Conservation (phyloP, 106 monocot genomes). For the Platanthera zijinensis region DNA sequence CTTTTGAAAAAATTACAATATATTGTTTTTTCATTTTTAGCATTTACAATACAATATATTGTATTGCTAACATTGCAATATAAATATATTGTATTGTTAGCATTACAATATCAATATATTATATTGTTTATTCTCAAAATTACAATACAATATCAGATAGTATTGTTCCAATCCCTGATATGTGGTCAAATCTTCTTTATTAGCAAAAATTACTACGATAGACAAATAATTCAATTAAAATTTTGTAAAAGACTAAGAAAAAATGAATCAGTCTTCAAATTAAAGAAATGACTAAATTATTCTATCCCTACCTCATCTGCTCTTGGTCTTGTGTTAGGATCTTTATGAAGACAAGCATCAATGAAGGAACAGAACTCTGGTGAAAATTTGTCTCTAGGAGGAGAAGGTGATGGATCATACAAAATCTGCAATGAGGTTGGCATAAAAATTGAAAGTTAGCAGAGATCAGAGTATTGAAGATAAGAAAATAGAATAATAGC, state of each 20-base stretch:
- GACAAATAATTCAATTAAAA: not conserved
- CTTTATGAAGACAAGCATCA: conserved; percentile 88
- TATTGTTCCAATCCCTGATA: no score
- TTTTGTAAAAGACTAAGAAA: not conserved
- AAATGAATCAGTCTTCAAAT: not conserved
- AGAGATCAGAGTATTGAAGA: not conserved
- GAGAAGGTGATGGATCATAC: conserved; percentile 89
- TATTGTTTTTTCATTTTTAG: no score
- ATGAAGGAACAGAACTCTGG: conserved; percentile 90
- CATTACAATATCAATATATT: no score
- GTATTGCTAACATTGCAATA: no score
- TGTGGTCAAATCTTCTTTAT: no score
- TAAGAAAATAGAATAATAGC: not conserved
- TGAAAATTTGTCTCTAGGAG: conserved; percentile 53
- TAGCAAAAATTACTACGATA: no score
- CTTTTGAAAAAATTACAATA: no score
- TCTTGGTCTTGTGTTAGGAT: conserved; percentile 79
- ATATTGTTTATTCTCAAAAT: no score
- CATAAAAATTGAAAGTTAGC: not conserved
- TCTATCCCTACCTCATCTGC: conserved; percentile 57
- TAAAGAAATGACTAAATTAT: not conserved
- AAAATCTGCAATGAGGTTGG: conserved; percentile 47
- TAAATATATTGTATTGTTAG: no score
- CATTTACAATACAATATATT: no score
- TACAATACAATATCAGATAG: no score